Percentiles rank a stretch among this genome's conserved stretches.
Conservation (phyloP, 1,139 yeast genomes). For the Torulaspora pretoriensis region DNA sequence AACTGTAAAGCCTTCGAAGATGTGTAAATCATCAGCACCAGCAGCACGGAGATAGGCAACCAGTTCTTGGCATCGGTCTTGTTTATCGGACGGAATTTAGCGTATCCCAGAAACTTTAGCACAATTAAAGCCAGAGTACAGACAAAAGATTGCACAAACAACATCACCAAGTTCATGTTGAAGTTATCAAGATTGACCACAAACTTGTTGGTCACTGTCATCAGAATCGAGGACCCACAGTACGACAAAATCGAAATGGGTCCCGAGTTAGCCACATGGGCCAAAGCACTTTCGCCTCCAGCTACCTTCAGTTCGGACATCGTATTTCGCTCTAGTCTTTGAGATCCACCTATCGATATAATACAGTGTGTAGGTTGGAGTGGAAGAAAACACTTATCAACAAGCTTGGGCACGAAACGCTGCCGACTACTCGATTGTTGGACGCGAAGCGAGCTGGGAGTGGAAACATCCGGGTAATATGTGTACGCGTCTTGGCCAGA, state of each 20-base stretch:
- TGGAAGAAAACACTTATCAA: background rate
- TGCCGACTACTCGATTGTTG: background rate
- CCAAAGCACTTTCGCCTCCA: constrained; percentile 23
- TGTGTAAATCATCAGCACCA: constrained; percentile 94
- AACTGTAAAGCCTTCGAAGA: constrained; percentile 91
- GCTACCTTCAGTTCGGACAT: constrained; percentile 34
- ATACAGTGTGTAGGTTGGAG: background rate
- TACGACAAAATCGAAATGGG: constrained; percentile 81
- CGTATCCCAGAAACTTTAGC: constrained; percentile 68
- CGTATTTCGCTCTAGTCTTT: constrained; percentile 1
- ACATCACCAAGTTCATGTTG: constrained; percentile 85
- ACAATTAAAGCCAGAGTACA: constrained; percentile 70
- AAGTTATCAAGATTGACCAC: constrained; percentile 79
- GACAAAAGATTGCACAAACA: constrained; percentile 77
- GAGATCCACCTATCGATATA: background rate
- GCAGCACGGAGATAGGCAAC: constrained; percentile 87
- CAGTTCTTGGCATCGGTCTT: constrained; percentile 85
- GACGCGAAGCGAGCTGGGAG: constrained; percentile 1
- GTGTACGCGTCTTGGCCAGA: background rate
- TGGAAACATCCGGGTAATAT: background rate
- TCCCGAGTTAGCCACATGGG: constrained; percentile 61
- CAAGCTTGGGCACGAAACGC: background rate
- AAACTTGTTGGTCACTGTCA: constrained; percentile 97
- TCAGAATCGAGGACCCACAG: constrained; percentile 88
- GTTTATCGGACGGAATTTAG: constrained; percentile 83